Evolutionary conservation across 75 land plant genomes (phyloP), one percentile per base, ranked within the genome.

Genomic region (Sequoiadendron giganteum): DNA sequence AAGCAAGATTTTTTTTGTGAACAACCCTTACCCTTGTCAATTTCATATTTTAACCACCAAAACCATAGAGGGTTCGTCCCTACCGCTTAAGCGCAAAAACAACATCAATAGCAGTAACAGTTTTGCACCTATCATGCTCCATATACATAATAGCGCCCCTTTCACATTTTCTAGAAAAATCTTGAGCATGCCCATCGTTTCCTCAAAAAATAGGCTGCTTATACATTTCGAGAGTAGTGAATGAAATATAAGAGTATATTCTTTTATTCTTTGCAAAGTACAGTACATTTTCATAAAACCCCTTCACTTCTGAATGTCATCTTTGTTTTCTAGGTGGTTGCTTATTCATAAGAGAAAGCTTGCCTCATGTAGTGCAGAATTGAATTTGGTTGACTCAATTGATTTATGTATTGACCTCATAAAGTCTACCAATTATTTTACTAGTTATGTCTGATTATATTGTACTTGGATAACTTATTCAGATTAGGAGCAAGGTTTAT

Each of bases 401-500:
- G 43, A 34, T 19, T 45, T 25, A 0, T 25, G 32, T 81, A 10
- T 81, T 45, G 83, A 45, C 83, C 45, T 45, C 21, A 40, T 45
- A 81, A 81, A 81, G 25, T 81, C 49, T 28, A 21, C n/a, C 48
- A 5, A 45, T 21, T 52, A 52, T 52, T 52, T 0, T 45, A 25
- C 25, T 81, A 25, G 48, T 81, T 45, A 21, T 81, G 45, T 52
- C 11, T 81, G 83, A 78, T 39, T 78, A 40, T 78, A 78, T 21
- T 25, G n/a, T 45, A 45, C 83, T 81, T 81, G 48, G 49, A 81
- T 43, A 78, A 84, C 21, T 85, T 58, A 21, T 90, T 25, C 40
- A 95, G 95, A 90, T 86, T 0, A 90, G 79, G 49, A 88, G 88
- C 48, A 91, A 54, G 54, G 86, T 95, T 70, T 97, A 93, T 90